These are phyloP conservation scores for Cordyceps javanica DNA, from an alignment of 2,329 filamentous ascomycete species.

Conservation along the genomic window DNA sequence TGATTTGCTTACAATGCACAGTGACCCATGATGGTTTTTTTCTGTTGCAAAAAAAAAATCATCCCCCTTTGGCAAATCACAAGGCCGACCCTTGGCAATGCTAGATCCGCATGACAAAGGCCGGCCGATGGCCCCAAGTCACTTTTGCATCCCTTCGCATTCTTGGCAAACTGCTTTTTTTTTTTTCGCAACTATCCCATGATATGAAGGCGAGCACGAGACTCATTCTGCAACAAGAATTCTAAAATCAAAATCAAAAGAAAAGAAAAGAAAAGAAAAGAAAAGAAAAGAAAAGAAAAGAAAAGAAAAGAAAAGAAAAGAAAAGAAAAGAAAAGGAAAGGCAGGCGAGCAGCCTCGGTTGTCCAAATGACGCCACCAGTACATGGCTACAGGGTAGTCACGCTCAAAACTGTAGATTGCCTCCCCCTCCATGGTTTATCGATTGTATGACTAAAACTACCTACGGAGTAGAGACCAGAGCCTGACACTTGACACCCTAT, in stretches of 20 bases:
- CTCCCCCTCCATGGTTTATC: neutral
- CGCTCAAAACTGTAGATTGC: neutral
- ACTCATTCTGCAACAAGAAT: too few relatives aligned
- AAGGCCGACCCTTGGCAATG: neutral
- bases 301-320: neutral
- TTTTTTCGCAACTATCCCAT: too few relatives aligned
- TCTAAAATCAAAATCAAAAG: neutral
- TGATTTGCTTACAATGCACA: too few relatives aligned
- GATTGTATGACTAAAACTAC: too few relatives aligned
- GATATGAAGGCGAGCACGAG: too few relatives aligned
- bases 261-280: neutral
- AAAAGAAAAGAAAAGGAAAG: neutral
- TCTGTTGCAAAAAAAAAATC: too few relatives aligned
- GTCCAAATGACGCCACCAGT: neutral
- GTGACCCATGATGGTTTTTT: too few relatives aligned
- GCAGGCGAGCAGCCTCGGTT: too few relatives aligned
- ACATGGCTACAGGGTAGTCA: neutral
- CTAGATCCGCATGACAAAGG: neutral
- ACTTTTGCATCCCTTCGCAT: neutral
- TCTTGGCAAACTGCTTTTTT: neutral
- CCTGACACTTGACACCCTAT: too few relatives aligned
- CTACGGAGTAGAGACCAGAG: too few relatives aligned
- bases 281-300: neutral
- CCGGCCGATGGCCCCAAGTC: neutral
- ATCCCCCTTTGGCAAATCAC: neutral